Evolutionary conservation across 164 flowering plant genomes (phyloP).

Genomic region (Vitis amurensis): DNA sequence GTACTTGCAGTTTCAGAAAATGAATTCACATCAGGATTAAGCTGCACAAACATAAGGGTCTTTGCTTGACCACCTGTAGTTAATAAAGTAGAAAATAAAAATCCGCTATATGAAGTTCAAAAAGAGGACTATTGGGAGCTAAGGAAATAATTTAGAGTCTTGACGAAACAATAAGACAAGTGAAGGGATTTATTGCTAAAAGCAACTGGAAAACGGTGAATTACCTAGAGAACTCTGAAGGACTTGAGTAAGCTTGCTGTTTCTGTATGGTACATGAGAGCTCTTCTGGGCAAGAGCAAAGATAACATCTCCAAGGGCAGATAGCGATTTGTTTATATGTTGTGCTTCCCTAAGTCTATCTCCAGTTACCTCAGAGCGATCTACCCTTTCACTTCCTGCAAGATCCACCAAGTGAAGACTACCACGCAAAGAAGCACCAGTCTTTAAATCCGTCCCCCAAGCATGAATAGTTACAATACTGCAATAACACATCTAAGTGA

Average conservation of each 20-base stretch:
- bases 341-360: conserved; percentile 87
- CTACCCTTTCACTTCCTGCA: conserved; percentile 82
- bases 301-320: conserved; percentile 98
- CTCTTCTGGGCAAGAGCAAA: conserved; percentile 84
- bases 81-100: not conserved
- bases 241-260: conserved; percentile 97
- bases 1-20: conserved; percentile 80
- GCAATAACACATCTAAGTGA: conserved; percentile 8
- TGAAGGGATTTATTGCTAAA: not conserved
- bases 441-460: conserved; percentile 72
- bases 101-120: not conserved
- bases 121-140: not conserved
- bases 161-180: not conserved
- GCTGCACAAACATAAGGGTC: conserved; percentile 97
- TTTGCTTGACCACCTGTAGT: conserved; percentile 92
- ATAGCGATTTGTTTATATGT: conserved; percentile 89
- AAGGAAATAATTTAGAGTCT: not conserved
- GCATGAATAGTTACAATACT: conserved; percentile 68
- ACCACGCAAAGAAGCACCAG: conserved; percentile 42
- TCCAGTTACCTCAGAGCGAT: conserved; percentile 82
- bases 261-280: conserved; percentile 88
- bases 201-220: not conserved
- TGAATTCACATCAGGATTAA: conserved; percentile 79
- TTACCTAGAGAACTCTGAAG: conserved; percentile 93
- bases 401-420: conserved; percentile 76